Evolutionary conservation across 495 filamentous ascomycete genomes (phyloP).

Genomic region (Astrothelium macrocarpum): DNA sequence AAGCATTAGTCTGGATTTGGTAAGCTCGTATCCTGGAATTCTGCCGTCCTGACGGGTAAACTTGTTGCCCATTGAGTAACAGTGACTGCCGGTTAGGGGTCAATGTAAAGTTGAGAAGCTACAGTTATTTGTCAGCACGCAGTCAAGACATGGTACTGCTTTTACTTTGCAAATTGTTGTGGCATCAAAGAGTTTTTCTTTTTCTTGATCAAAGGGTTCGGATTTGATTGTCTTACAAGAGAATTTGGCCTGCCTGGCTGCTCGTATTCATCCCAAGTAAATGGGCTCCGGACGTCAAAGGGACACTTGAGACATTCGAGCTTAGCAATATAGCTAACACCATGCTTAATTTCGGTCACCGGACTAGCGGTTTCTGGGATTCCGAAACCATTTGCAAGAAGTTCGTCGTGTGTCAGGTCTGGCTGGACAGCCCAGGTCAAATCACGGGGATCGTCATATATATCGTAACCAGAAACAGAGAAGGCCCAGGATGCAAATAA

Average conservation of each 20-base stretch:
- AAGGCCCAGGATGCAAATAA: neutral
- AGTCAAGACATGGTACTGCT: too few species aligned
- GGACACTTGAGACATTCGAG: neutral
- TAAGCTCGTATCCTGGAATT: neutral
- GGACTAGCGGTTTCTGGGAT: neutral
- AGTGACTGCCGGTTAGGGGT: neutral
- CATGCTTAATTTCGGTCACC: neutral
- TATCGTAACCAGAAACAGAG: neutral
- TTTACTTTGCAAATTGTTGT: too few species aligned
- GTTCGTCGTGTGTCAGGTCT: neutral
- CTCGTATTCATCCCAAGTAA: neutral
- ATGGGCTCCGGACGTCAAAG: neutral
- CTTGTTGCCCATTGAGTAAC: neutral
- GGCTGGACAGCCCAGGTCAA: neutral
- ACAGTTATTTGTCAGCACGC: neutral
- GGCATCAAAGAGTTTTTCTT: too few species aligned
- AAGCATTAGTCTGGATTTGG: neutral
- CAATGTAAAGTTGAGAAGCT: conserved; percentile 4
- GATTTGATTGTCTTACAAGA: neutral
- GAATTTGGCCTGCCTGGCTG: conserved; percentile 1
- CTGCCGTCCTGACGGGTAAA: neutral
- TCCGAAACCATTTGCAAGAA: neutral
- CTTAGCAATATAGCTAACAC: neutral
- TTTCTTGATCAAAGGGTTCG: too few species aligned
- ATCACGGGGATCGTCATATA: neutral